Evolutionary conservation across 352 stramenopile species (phyloP), one percentile per base, ranked within the genome.

Genomic region (Pythium biforme): DNA sequence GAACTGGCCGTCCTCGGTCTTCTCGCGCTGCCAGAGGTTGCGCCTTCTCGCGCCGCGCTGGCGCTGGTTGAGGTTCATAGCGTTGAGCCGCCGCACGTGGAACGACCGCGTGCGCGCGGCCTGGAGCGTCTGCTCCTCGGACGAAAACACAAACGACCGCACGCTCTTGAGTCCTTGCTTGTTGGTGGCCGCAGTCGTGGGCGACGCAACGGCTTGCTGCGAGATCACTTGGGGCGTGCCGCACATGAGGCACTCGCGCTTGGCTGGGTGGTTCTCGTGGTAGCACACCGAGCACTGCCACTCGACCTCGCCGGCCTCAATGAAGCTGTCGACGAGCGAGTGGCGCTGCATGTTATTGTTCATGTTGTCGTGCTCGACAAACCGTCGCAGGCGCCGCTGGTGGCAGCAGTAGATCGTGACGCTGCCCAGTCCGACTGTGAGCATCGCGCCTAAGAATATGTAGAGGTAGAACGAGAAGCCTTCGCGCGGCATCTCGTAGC

Each of bases 271-370:
- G 59, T 92, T 94, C 34, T 92, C 85, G 49, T 94, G 79, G 53
- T 94, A 94, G 60, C 85, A 94, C 34, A 94, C 72, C 0, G 79
- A 88, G 54, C 85, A 94, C 71, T 92, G 83, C 85, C 85, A 94
- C 67, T 92, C 85, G 29, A 72, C 68, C 59, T 92, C 76, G 26
- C 83, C 85, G 22, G 76, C 69, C 55, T 86, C 80, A 23, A 93
- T 73, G 45, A 86, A 84, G 49, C 84, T 85, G 55, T 94, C 85
- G 31, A 92, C 75, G 14, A 94, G 76, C 43, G 86, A 89, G 59
- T 94, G 77, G 14, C 85, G 79, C 72, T 94, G 85, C 80, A 94
- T 92, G 69, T 94, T 94, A 75, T 94, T 94, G 70, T 88, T 88
- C 64, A 66, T 68, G 47, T 92, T 94, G 73, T 91, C 81, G 31